Percentiles rank a stretch among this genome's conserved stretches.
Conservation (phyloP, 345 rosid species). For the Gossypium thurberi region DNA sequence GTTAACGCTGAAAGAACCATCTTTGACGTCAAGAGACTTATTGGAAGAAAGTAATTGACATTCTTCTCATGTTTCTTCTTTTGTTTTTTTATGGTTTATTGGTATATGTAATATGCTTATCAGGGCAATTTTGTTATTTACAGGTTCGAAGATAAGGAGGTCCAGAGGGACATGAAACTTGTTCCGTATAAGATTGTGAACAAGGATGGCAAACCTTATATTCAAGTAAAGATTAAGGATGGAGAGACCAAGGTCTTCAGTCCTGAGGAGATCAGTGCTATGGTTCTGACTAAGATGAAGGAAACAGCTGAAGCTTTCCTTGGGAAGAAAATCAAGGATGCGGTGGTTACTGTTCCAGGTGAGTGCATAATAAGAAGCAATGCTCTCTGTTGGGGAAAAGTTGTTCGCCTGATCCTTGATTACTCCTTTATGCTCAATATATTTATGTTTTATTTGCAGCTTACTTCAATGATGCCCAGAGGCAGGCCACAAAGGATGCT, state of each 20-base stretch:
- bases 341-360: constrained; percentile 99
- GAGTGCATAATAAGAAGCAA: constrained; percentile 15
- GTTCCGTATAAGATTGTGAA: constrained; percentile 87
- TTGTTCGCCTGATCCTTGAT: constrained; percentile 38
- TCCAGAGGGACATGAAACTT: constrained; percentile 87
- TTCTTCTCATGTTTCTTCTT: constrained; percentile 7
- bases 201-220: constrained; percentile 91
- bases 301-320: constrained; percentile 98
- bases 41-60: constrained; percentile 73
- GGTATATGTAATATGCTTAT: too few species aligned
- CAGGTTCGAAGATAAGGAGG: constrained; percentile 92
- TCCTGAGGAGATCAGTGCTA: constrained; percentile 95
- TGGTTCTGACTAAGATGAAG: constrained; percentile 89
- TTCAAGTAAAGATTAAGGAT: constrained; percentile 80
- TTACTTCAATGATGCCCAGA: constrained; percentile 96
- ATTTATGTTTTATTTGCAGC: constrained; percentile 41
- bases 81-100: too few species aligned
- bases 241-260: constrained; percentile 95
- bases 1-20: constrained; percentile 79
- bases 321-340: constrained; percentile 96
- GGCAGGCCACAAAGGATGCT: constrained; percentile 98
- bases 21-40: constrained; percentile 91
- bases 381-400: too few species aligned
- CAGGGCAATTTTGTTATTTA: background rate
- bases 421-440: background rate